Percentiles rank a stretch among this genome's conserved stretches.
Evolutionary conservation across 2,329 filamentous ascomycete genomes (phyloP).

Genomic region (Amphichorda felina): DNA sequence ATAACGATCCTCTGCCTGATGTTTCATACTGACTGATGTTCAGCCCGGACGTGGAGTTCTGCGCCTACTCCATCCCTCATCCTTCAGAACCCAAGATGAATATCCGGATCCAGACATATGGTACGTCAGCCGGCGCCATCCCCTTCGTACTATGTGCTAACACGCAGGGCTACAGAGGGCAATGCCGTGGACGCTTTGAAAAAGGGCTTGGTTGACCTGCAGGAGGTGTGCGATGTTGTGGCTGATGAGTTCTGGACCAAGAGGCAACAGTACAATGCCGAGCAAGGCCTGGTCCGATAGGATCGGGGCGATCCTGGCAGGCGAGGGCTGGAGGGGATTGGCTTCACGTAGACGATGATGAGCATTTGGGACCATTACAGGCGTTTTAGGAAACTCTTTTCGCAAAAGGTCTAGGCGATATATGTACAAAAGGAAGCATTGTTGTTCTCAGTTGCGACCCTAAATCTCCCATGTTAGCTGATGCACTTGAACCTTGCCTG

Average conservation of each 20-base stretch:
- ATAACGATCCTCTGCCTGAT: not conserved
- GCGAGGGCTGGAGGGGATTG: not conserved
- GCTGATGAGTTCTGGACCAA: slow-evolving; percentile 75
- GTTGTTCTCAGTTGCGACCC: slow-evolving; percentile 41
- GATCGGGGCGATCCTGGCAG: not conserved
- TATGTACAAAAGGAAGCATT: slow-evolving; percentile 20
- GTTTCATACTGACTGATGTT: slow-evolving; percentile 6
- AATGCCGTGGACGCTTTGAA: slow-evolving; percentile 77
- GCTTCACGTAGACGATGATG: not conserved
- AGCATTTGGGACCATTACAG: slow-evolving; percentile 12
- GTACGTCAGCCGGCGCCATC: slow-evolving; percentile 35
- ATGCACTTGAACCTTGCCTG: slow-evolving; percentile 8
- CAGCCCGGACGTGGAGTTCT: slow-evolving; percentile 94
- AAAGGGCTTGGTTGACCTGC: slow-evolving; percentile 80
- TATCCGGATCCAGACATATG: slow-evolving; percentile 90
- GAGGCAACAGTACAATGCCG: slow-evolving; percentile 20
- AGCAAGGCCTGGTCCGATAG: slow-evolving; percentile 16
- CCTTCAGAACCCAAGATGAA: slow-evolving; percentile 97
- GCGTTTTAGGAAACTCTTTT: slow-evolving; percentile 16
- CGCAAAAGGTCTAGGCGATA: slow-evolving; percentile 14
- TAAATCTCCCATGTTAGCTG: slow-evolving; percentile 10
- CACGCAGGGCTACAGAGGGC: slow-evolving; percentile 41
- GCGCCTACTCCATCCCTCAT: slow-evolving; percentile 94
- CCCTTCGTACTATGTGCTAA: slow-evolving; percentile 6
- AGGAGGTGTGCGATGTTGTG: slow-evolving; percentile 87